Conservation (phyloP, 768 basidiomycete genomes). For the Galerina sulciceps region DNA sequence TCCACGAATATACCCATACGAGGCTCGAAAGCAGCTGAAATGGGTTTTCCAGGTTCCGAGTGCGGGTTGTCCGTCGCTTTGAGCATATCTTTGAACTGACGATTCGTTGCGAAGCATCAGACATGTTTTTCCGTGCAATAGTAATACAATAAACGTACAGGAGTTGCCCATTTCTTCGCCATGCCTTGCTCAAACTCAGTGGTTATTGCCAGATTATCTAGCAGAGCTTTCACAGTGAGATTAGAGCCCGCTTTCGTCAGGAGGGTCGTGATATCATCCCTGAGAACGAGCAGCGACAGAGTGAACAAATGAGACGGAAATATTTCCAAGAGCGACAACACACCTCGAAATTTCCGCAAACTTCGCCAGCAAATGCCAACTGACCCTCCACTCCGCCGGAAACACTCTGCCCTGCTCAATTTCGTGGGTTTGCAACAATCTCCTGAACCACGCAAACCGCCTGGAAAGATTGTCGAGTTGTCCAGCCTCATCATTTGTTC, state of each 20-base stretch:
- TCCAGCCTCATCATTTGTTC: conserved; percentile 91
- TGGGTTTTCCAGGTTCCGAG: conserved; percentile 62
- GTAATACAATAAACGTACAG: conserved; percentile 44
- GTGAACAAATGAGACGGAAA: not conserved
- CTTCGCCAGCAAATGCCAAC: conserved; percentile 78
- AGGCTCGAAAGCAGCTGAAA: conserved; percentile 90
- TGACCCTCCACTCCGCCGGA: conserved; percentile 85
- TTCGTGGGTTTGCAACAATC: conserved; percentile 84
- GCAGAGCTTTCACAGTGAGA: conserved; percentile 75
- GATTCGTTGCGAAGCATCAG: not conserved
- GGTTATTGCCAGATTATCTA: conserved; percentile 87
- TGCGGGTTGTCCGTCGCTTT: conserved; percentile 52
- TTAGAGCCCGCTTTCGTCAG: conserved; percentile 78
- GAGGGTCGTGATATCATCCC: conserved; percentile 83
- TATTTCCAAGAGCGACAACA: conserved; percentile 8
- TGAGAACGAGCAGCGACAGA: conserved; percentile 27
- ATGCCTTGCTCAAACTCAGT: conserved; percentile 87
- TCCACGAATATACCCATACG: conserved; percentile 94
- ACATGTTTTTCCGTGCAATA: not conserved
- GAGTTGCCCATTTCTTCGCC: conserved; percentile 79
- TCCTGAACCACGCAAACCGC: conserved; percentile 94
- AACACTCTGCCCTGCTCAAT: conserved; percentile 85
- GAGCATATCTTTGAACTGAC: conserved; percentile 71
- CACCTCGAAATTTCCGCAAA: conserved; percentile 94
- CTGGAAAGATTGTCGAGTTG: conserved; percentile 94